phyloP scores from a whole-genome alignment of 208 protist species.

The Leishmania braziliensis region DNA sequence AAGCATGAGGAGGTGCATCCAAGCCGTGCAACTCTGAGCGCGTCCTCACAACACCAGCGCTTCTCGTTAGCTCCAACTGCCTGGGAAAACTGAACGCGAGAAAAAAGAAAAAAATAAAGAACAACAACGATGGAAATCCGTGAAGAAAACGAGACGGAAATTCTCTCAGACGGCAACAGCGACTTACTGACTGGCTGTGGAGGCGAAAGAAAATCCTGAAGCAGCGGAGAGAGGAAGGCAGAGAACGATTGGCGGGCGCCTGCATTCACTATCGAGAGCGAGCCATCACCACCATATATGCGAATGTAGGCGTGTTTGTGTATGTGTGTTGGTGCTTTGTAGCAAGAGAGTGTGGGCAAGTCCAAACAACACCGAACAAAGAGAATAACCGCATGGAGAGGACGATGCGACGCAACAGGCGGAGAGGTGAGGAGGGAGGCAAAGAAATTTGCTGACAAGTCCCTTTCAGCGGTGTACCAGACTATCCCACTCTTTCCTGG shows the following conservation, averaged over 20 bases:
- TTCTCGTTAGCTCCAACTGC: background rate
- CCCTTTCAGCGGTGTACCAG: background rate
- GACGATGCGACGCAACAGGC: background rate
- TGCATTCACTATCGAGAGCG: background rate
- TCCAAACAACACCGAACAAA: background rate
- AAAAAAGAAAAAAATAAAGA: background rate
- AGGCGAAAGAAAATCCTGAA: background rate
- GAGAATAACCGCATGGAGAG: background rate
- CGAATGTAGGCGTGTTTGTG: background rate
- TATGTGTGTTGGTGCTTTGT: background rate
- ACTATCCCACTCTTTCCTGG: background rate
- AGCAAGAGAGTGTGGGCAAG: background rate
- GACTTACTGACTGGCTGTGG: background rate
- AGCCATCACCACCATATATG: background rate
- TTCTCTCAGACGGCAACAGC: background rate
- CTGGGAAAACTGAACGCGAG: background rate
- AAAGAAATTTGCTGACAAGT: background rate
- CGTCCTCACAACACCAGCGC: background rate
- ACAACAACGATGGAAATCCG: background rate
- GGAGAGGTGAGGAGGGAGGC: background rate
- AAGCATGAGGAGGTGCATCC: background rate
- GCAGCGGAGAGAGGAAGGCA: background rate
- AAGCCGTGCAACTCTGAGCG: background rate
- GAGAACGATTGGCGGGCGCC: background rate
- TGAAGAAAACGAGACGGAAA: background rate